Evolutionary conservation across 495 filamentous ascomycete species (phyloP).

Genomic region (Saxophila tyrrhenica): DNA sequence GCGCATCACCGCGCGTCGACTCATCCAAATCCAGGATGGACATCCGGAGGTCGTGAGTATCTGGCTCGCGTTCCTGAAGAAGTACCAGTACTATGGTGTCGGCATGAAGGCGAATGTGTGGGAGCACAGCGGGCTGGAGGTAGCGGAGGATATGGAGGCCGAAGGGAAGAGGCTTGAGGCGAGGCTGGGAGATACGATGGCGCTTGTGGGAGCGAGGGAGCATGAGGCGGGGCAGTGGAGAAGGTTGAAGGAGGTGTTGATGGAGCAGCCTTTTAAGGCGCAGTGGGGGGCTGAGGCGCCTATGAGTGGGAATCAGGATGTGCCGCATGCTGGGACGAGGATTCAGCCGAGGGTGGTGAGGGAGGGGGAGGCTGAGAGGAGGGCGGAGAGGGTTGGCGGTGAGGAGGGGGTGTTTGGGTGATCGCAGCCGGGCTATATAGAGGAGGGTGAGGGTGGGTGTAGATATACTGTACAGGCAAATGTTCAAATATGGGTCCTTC

Average conservation of each 20-base stretch:
- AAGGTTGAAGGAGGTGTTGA: conserved; percentile 23
- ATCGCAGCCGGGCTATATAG: no score
- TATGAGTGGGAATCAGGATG: conserved; percentile 11
- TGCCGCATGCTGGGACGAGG: conserved; percentile 9
- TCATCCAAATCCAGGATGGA: conserved; percentile 91
- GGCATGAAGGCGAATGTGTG: conserved; percentile 99
- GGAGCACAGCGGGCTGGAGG: conserved; percentile 59
- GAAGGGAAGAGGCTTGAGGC: conserved; percentile 21
- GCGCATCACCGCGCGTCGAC: conserved; percentile 68
- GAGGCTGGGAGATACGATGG: conserved; percentile 21
- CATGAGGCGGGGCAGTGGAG: conserved; percentile 13
- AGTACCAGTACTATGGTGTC: conserved; percentile 83
- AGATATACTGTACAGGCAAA: background rate
- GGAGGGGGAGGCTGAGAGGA: background rate
- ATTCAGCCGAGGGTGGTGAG: conserved; percentile 4
- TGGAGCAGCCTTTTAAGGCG: conserved; percentile 20
- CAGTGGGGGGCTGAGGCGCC: conserved; percentile 21
- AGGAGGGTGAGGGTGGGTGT: no score
- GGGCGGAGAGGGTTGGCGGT: background rate
- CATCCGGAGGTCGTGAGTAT: conserved; percentile 75
- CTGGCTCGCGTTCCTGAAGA: conserved; percentile 84
- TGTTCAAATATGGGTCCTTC: background rate
- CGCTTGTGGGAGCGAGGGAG: conserved; percentile 15
- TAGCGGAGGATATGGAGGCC: conserved; percentile 23
- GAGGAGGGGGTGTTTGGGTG: background rate